Conservation (phyloP, 2,329 filamentous ascomycete species). For the Curvularia sp. region DNA sequence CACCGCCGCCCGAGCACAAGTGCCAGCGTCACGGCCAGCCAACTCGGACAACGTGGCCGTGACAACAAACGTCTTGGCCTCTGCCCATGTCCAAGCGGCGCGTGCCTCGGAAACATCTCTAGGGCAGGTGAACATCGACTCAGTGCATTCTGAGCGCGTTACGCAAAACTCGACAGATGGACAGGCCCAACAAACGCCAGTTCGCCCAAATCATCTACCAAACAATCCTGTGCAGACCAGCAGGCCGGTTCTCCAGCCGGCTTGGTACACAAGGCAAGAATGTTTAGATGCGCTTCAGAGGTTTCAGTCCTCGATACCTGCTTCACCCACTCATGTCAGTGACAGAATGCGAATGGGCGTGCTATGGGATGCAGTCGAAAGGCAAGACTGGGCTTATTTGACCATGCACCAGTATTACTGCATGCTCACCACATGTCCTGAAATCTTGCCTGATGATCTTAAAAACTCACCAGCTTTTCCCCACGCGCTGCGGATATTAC, state of each 20-base stretch:
- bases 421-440: conserved; percentile 38
- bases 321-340: neutral
- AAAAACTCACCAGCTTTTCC: conserved; percentile 42
- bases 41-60: neutral
- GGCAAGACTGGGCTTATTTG: conserved; percentile 40
- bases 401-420: conserved; percentile 44
- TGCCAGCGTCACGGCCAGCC: neutral
- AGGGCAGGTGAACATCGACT: neutral
- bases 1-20: neutral
- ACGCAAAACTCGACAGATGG: neutral
- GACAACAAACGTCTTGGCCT: neutral
- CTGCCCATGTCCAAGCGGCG: neutral
- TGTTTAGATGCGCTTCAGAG: conserved; percentile 16
- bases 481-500: conserved; percentile 48
- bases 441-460: conserved; percentile 49
- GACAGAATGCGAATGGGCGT: conserved; percentile 30
- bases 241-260: conserved; percentile 13
- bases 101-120: conserved; percentile 3
- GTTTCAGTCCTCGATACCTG: conserved; percentile 10
- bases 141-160: neutral
- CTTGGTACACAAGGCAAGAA: conserved; percentile 24
- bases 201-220: conserved; percentile 11
- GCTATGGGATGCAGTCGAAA: conserved; percentile 46
- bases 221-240: conserved; percentile 9
- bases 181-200: neutral